These are phyloP conservation scores for Pythium oligandrum DNA, from an alignment of 352 stramenopile genomes.

Conservation along the genomic window DNA sequence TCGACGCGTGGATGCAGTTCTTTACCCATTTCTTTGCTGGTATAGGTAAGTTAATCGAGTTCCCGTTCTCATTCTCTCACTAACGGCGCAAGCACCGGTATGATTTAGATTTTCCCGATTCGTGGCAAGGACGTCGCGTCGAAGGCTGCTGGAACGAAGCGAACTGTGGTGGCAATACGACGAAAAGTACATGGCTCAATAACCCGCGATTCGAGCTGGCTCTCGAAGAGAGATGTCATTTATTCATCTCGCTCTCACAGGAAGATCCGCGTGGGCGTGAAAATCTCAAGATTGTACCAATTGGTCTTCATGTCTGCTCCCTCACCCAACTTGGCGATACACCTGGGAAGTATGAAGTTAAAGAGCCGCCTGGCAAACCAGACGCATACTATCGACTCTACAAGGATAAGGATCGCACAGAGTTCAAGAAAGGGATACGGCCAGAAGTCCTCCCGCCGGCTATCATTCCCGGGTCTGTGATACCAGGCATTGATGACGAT, in stretches of 20 bases:
- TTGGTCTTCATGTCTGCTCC: conserved; percentile 81
- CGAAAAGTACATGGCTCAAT: conserved; percentile 83
- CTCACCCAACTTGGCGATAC: conserved; percentile 25
- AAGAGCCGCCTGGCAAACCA: conserved; percentile 50
- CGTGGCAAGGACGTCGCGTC: conserved; percentile 73
- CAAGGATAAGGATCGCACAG: conserved; percentile 48
- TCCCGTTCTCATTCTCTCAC: not conserved
- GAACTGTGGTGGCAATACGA: conserved; percentile 76
- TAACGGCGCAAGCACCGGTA: not conserved
- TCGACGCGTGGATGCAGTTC: conserved; percentile 78
- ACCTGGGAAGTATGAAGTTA: conserved; percentile 37
- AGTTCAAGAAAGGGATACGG: conserved; percentile 54
- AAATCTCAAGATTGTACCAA: conserved; percentile 69
- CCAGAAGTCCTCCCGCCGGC: conserved; percentile 48
- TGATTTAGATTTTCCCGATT: conserved; percentile 78
- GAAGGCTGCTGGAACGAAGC: conserved; percentile 74
- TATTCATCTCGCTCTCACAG: conserved; percentile 79
- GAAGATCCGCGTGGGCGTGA: conserved; percentile 72
- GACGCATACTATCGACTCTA: conserved; percentile 72
- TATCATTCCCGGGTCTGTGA: conserved; percentile 73
- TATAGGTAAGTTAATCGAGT: conserved; percentile 44
- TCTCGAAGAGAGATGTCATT: conserved; percentile 48
- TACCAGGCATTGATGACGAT: conserved; percentile 58
- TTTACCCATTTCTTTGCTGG: conserved; percentile 91
- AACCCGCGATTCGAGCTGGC: conserved; percentile 82